Base-by-base conservation (phyloP, 2,329 filamentous ascomycete species). In the Metarhizium humberi region DNA sequence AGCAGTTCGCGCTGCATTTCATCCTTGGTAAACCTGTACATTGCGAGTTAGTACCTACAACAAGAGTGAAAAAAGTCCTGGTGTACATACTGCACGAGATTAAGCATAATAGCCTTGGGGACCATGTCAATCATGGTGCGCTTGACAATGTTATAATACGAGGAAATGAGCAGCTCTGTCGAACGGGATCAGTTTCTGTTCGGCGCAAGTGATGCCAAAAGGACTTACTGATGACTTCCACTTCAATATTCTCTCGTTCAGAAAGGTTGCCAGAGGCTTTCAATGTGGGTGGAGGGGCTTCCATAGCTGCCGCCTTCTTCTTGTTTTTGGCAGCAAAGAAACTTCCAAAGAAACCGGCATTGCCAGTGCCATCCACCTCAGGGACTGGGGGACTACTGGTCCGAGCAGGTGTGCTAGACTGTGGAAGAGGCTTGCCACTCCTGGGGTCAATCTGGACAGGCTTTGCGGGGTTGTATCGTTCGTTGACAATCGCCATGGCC, bases 291-390 rank as follows among this genome's bases (percentile, higher is more conserved):
- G 94, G 94, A 43, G 94, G 94, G 14, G 94, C 80, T 71, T 99
- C 94, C 94, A 99, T 99, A 50, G 92, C 92, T n/a, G 94, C 94
- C 75, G 95, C 95, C 86, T 96, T 97, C 83, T 99, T 99, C 85
- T 97, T 99, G 78, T 97, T 99, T 83, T 97, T 99, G 68, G 90
- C 92, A 11, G 94, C 90, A 69, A 96, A 99, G 82, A 99, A 99
- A 67, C 90, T 95, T 63, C 94, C 94, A 65, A 99, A 99, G 81
- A 99, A 99, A 42, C 92, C 91, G 57, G 80, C 77, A 67, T 89
- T 89, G 54, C 71, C 71, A 58, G 71, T 72, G 32, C 73, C 74
- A 48, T 76, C 73, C 46, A 68, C 62, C 47, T 84, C 75, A 52
- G 73, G 68, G 54, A 90, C 75, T 43, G 86, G 87, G 7, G 90